These are phyloP conservation scores for Escallonia rubra DNA, from an alignment of 129 eudicot species.

Conservation along the genomic window DNA sequence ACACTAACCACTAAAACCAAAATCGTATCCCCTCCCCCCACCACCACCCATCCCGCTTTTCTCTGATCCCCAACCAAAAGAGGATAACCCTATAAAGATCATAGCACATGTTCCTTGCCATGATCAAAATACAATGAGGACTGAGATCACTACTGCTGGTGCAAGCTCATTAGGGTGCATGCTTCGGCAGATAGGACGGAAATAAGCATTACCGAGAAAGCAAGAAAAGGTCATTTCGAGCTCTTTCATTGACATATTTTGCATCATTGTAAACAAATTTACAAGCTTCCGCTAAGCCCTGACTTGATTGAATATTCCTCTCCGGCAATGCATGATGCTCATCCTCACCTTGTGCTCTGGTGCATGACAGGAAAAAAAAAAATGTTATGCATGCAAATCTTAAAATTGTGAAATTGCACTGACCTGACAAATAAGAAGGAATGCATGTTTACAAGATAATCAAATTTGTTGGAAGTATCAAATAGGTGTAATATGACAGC, in stretches of 20 bases:
- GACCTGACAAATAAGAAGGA: conserved; percentile 3
- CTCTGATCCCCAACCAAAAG: no score
- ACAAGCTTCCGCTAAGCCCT: conserved; percentile 83
- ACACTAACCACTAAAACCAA: no score
- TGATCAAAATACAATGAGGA: no score
- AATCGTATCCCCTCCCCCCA: no score
- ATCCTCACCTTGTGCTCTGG: conserved; percentile 38
- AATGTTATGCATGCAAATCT: neutral
- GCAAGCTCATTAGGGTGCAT: no score
- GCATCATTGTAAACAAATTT: conserved; percentile 83
- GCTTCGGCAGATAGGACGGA: neutral
- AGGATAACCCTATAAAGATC: no score
- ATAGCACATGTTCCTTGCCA: no score
- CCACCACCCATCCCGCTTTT: no score
- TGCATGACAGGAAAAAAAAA: conserved; percentile 17
- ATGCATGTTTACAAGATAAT: neutral
- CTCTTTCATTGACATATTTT: conserved; percentile 87
- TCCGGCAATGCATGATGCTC: conserved; percentile 26
- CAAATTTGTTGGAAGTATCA: no score
- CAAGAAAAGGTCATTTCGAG: conserved; percentile 65
- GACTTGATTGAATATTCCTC: conserved; percentile 30
- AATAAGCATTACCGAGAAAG: conserved; percentile 67
- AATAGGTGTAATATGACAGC: no score
- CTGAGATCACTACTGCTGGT: no score
- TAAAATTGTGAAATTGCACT: neutral